Percentiles rank a stretch among this genome's conserved stretches.
phyloP scores from a whole-genome alignment of 192 early-diverging fungal genomes.

The Coemansia sp. region DNA sequence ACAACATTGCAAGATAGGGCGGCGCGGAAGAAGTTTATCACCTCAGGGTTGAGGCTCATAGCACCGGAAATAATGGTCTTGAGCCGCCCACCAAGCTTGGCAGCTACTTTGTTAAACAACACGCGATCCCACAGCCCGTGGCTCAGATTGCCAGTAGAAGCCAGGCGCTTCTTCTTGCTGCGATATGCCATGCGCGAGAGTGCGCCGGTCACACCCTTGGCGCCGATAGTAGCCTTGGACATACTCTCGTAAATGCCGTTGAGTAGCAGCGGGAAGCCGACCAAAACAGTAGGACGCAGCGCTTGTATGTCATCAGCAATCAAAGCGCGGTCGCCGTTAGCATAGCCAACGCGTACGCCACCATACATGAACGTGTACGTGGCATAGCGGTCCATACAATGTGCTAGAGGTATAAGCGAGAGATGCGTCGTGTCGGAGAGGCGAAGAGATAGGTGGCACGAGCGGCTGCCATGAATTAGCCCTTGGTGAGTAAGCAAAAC shows the following conservation, averaged over 20 bases:
- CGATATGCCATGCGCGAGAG: conserved; percentile 58
- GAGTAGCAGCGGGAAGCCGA: conserved; percentile 72
- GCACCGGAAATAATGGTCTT: conserved; percentile 73
- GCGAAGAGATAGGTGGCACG: not conserved
- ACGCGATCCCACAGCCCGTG: conserved; percentile 84
- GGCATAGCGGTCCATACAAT: conserved; percentile 72
- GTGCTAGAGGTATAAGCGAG: conserved; percentile 74
- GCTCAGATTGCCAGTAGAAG: conserved; percentile 54
- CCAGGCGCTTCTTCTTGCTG: conserved; percentile 61
- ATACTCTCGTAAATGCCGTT: conserved; percentile 80
- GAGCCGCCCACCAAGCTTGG: conserved; percentile 69
- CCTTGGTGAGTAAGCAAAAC: conserved; percentile 68
- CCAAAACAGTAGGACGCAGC: conserved; percentile 74
- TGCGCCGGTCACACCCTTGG: conserved; percentile 40
- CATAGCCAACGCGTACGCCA: conserved; percentile 75
- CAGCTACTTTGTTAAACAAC: conserved; percentile 80
- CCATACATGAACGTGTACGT: conserved; percentile 52
- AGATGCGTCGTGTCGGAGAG: conserved; percentile 25
- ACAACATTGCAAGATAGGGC: conserved; percentile 64
- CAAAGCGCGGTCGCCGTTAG: conserved; percentile 64
- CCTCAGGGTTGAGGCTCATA: conserved; percentile 70
- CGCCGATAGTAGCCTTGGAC: conserved; percentile 51
- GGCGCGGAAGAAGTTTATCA: conserved; percentile 75
- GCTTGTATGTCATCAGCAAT: conserved; percentile 75
- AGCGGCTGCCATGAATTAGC: conserved; percentile 11